A percentile compares a stretch with the other conserved stretches of the same genome.
These are phyloP conservation scores for Trichophyton mentagrophytes DNA, from an alignment of 2,329 filamentous ascomycete genomes.

Conservation along the genomic window DNA sequence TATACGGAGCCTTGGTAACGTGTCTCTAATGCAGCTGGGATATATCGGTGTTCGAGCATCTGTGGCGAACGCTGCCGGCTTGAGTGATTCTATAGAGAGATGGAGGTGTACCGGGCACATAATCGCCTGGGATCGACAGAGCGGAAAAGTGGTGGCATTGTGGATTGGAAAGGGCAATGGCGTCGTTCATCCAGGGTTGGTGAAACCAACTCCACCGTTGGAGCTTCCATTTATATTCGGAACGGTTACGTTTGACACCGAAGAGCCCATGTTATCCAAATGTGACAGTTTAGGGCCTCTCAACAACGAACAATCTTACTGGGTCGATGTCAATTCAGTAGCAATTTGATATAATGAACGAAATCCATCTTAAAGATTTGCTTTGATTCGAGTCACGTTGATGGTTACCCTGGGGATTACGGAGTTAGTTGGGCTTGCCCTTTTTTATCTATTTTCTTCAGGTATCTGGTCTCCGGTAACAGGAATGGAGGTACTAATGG, in stretches of 20 bases:
- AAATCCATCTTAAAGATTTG: not conserved
- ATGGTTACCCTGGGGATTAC: not conserved
- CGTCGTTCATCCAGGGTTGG: constrained; percentile 17
- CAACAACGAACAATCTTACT: constrained; percentile 11
- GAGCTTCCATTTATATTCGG: constrained; percentile 2
- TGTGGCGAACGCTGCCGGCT: not conserved
- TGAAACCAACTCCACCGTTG: constrained; percentile 9
- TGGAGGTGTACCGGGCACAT: constrained; percentile 27
- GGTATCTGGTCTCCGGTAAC: no score
- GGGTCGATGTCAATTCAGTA: constrained; percentile 20
- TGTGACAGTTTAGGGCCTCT: constrained; percentile 5
- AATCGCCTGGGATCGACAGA: constrained; percentile 25
- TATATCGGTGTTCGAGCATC: constrained; percentile 19
- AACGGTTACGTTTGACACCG: not conserved
- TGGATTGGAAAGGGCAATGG: constrained; percentile 20
- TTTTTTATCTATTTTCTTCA: no score
- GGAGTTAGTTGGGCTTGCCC: not conserved
- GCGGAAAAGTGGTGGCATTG: constrained; percentile 20
- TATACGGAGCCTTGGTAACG: constrained; percentile 13
- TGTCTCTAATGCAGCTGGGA: constrained; percentile 29
- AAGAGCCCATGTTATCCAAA: not conserved
- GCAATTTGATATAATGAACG: constrained; percentile 7
- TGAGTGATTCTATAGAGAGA: constrained; percentile 4
- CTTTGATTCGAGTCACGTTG: not conserved
- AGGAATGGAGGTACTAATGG: not conserved